Percentiles rank a stretch among this genome's conserved stretches.
phyloP scores from a whole-genome alignment of 2,329 filamentous ascomycete genomes.

The Lasiodiplodia gonubiensis region DNA sequence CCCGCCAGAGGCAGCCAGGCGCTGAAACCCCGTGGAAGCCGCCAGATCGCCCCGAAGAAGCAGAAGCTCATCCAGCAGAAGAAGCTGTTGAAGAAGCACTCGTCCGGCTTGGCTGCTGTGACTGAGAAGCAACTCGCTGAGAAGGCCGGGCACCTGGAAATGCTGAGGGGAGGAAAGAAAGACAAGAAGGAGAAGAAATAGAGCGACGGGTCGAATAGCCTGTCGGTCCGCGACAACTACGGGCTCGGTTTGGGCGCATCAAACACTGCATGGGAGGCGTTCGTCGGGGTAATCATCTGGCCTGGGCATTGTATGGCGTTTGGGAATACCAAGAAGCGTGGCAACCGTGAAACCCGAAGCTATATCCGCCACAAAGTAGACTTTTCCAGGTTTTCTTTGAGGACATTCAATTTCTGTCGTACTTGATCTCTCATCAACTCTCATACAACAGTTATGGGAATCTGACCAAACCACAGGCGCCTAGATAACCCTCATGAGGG shows the following conservation, averaged over 20 bases:
- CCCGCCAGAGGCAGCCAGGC: constrained; percentile 37
- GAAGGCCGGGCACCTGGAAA: constrained; percentile 72
- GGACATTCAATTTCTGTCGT: background rate
- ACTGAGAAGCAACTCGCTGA: constrained; percentile 72
- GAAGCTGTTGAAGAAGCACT: constrained; percentile 70
- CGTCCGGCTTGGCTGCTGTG: constrained; percentile 65
- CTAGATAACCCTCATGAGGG: background rate
- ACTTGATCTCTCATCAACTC: background rate
- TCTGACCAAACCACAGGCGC: constrained; percentile 8
- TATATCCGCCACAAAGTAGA: too few species aligned
- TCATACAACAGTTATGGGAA: background rate
- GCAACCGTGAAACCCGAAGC: background rate
- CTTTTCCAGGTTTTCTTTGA: background rate
- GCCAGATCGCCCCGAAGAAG: constrained; percentile 72
- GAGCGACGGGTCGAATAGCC: background rate
- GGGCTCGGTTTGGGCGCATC: background rate
- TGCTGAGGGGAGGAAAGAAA: constrained; percentile 71
- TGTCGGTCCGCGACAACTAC: background rate
- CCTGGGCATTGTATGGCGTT: constrained; percentile 11
- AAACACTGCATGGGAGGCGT: constrained; percentile 8
- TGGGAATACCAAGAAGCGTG: background rate
- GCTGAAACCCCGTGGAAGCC: constrained; percentile 63
- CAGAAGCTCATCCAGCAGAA: constrained; percentile 63
- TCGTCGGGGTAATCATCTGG: background rate
- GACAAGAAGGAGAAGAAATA: constrained; percentile 37